phyloP scores from a whole-genome alignment of 2,329 filamentous ascomycete genomes.

The Dactylellina leptospora region DNA sequence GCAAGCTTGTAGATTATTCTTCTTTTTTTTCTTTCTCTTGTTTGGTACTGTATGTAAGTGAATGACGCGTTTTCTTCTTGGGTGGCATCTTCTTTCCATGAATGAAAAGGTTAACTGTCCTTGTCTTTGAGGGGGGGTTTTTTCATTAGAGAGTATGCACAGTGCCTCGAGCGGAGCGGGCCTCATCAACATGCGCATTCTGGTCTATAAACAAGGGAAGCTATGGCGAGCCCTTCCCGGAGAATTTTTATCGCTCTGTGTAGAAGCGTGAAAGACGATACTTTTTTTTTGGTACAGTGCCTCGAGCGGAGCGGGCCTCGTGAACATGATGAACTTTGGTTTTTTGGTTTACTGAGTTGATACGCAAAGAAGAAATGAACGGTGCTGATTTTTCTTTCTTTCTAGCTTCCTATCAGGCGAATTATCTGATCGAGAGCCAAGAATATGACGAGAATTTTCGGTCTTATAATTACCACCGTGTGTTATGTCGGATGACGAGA shows the following conservation, averaged over 20 bases:
- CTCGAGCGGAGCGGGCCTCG: slow-evolving; percentile 54
- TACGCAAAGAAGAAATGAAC: slow-evolving; percentile 51
- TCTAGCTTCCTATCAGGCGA: slow-evolving; percentile 45
- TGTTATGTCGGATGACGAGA: not conserved
- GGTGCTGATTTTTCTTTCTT: slow-evolving; percentile 40
- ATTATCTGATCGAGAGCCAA: slow-evolving; percentile 41
- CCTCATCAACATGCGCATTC: slow-evolving; percentile 54
- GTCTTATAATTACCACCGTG: slow-evolving; percentile 51
- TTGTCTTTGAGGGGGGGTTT: slow-evolving; percentile 46
- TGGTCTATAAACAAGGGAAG: slow-evolving; percentile 54
- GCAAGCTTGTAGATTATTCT: slow-evolving; percentile 37
- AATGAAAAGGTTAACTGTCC: slow-evolving; percentile 53
- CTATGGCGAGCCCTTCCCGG: slow-evolving; percentile 54
- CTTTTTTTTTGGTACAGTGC: slow-evolving; percentile 48
- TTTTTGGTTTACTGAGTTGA: slow-evolving; percentile 49
- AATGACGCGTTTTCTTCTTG: slow-evolving; percentile 13
- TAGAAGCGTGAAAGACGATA: slow-evolving; percentile 41
- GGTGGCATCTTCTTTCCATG: slow-evolving; percentile 28
- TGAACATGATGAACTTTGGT: slow-evolving; percentile 43
- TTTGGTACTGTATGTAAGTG: slow-evolving; percentile 33
- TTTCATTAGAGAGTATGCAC: slow-evolving; percentile 54
- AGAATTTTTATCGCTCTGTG: slow-evolving; percentile 34
- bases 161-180: slow-evolving; percentile 54
- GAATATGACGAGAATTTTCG: slow-evolving; percentile 37
- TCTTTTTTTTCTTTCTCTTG: slow-evolving; percentile 3